Conservation (phyloP, 2,329 filamentous ascomycete genomes). For the Dactylonectria macrodidyma region DNA sequence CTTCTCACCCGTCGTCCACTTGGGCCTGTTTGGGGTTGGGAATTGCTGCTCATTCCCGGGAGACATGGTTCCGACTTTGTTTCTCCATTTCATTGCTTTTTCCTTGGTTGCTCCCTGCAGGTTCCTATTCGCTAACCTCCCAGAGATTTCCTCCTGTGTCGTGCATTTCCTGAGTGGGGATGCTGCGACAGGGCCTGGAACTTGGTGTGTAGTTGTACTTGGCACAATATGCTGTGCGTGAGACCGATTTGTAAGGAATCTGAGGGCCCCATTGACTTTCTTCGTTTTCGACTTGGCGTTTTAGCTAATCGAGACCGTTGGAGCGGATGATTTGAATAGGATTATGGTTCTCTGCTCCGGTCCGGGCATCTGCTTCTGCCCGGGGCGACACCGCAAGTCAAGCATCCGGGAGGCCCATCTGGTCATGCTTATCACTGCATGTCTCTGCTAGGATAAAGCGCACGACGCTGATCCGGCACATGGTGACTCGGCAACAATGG, state of each 20-base stretch:
- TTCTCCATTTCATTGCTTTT: conserved; percentile 25
- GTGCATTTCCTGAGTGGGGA: conserved; percentile 39
- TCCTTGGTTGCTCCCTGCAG: conserved; percentile 35
- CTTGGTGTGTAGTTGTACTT: conserved; percentile 21
- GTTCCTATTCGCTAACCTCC: conserved; percentile 42
- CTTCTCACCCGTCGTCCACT: background rate
- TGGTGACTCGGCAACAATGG: conserved; percentile 3
- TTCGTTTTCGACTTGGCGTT: background rate
- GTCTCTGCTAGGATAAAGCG: conserved; percentile 15
- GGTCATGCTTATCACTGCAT: background rate
- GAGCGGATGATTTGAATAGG: conserved; percentile 8
- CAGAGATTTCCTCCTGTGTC: conserved; percentile 44
- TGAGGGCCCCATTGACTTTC: background rate
- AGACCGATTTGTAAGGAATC: background rate
- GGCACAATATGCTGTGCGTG: conserved; percentile 6
- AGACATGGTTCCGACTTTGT: conserved; percentile 16
- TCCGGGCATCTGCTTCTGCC: background rate
- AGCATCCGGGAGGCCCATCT: background rate
- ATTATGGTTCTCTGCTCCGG: conserved; percentile 1
- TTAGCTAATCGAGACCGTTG: conserved; percentile 21
- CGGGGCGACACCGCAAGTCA: background rate
- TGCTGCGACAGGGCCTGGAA: conserved; percentile 34
- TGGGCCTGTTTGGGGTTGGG: conserved; percentile 2
- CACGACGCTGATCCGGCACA: conserved; percentile 39
- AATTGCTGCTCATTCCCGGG: conserved; percentile 17